Evolutionary conservation across 257 asterid species (phyloP).

Genomic region (Nicotiana sylvestris): DNA sequence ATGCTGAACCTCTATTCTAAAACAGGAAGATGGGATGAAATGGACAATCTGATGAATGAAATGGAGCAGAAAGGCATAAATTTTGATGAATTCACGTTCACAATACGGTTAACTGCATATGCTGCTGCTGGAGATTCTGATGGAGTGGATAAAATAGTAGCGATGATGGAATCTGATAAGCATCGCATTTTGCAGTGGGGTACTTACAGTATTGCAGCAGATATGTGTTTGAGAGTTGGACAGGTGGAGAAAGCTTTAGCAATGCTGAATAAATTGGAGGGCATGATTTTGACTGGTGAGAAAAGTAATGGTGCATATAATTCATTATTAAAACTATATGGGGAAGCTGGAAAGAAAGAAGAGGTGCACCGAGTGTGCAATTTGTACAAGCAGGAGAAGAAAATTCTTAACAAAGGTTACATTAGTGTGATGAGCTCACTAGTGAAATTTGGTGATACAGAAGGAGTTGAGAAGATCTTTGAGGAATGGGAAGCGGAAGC

Average conservation of each 20-base stretch:
- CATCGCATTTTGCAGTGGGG: constrained; percentile 21
- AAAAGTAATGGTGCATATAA: constrained; percentile 13
- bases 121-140: constrained; percentile 43
- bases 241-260: constrained; percentile 38
- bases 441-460: constrained; percentile 41
- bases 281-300: constrained; percentile 10
- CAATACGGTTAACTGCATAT: constrained; percentile 40
- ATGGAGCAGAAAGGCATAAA: constrained; percentile 48
- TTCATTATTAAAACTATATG: constrained; percentile 42
- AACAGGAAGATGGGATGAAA: constrained; percentile 34
- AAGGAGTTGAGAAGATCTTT: constrained; percentile 49
- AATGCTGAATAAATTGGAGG: constrained; percentile 40
- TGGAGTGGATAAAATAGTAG: constrained; percentile 48
- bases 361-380: constrained; percentile 48
- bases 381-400: constrained; percentile 28
- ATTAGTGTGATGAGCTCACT: constrained; percentile 53
- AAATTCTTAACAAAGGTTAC: constrained; percentile 43
- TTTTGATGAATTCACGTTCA: constrained; percentile 38
- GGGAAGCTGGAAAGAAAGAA: constrained; percentile 49
- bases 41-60: constrained; percentile 43
- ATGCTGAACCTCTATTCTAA: constrained; percentile 55
- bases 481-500: constrained; percentile 59
- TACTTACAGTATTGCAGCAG: constrained; percentile 34
- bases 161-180: constrained; percentile 42
- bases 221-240: constrained; percentile 50